Base-by-base conservation (phyloP, 2,329 filamentous ascomycete species). In the Daldinia sp. region DNA sequence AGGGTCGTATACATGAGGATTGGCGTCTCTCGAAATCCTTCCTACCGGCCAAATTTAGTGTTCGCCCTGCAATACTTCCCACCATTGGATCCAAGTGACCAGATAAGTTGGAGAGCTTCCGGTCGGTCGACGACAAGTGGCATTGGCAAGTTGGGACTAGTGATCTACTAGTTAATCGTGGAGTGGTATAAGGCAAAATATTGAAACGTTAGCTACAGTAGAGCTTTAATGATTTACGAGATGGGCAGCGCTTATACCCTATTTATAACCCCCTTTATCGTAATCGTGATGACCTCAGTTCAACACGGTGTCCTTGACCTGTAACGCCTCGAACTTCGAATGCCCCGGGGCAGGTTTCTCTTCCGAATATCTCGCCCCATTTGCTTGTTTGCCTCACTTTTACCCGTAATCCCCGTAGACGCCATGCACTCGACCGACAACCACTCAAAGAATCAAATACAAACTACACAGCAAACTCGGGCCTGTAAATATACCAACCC, bases 401-500 rank as follows among this genome's bases (percentile, higher is more conserved):
- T 34, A 32, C 37, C 23, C 13, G 37, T 51, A 29, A 15, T 43
- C 19, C 49, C 27, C 10, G 17, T 49, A 58, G 55, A n/a, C 45
- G 32, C 61, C 49, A 34, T 32, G 21, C n/a, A 60, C 25, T 27
- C 19, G 34, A 25, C 37, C 30, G 3, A 29, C n/a, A 47, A 51
- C 9, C 13, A 11, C 30, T 72, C 61, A 88, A 27, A 88, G 72
- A 39, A 88, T 83, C 58, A 88, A 71, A 68, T 88, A 88, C 53
- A 88, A 71, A 58, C 85, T 87, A 69, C 85, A 87, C 21, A 88
- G 72, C 35, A 92, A 74, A 75, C 89, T 92, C 1, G 91, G 91
- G 0, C 90, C 90, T 2, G 90, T 90, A 61, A 92, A 91, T n/a
- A 94, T 83, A 0, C 91, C 90, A 37, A 91, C 72, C 91, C 91